Evolutionary conservation across 257 asterid species (phyloP).

Genomic region (Ocimum tenuiflorum): DNA sequence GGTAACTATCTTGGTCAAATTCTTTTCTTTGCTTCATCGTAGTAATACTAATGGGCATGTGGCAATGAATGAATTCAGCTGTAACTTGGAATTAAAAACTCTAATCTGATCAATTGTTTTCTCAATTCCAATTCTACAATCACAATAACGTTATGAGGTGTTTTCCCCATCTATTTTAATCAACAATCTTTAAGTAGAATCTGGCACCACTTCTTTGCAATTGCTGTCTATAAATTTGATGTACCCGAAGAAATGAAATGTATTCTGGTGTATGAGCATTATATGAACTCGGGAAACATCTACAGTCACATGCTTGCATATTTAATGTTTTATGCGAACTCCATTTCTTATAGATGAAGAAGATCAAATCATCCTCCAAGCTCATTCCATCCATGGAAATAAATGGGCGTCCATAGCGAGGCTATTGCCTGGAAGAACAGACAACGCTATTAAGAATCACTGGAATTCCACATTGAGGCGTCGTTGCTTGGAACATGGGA

Average conservation of each 20-base stretch:
- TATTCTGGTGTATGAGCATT: too few relatives aligned
- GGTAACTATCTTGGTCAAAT: slow-evolving; percentile 31
- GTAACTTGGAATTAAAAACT: too few relatives aligned
- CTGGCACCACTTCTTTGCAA: background rate
- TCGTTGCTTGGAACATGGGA: slow-evolving; percentile 33
- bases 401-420: slow-evolving; percentile 88
- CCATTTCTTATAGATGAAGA: slow-evolving; percentile 57
- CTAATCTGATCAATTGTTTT: too few relatives aligned
- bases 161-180: too few relatives aligned
- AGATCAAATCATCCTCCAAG: slow-evolving; percentile 64
- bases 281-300: too few relatives aligned
- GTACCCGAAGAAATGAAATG: too few relatives aligned
- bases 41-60: too few relatives aligned
- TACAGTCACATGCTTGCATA: background rate
- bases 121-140: background rate
- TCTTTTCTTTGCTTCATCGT: background rate
- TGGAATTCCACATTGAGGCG: slow-evolving; percentile 81
- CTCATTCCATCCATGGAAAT: slow-evolving; percentile 79
- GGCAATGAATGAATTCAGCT: too few relatives aligned
- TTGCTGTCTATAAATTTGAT: too few relatives aligned
- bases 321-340: background rate
- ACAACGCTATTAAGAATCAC: slow-evolving; percentile 82
- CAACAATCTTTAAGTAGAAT: background rate
- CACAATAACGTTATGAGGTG: too few relatives aligned
- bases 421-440: slow-evolving; percentile 89